These are phyloP conservation scores for Polychaeton citri DNA, from an alignment of 2,329 filamentous ascomycete genomes.

Conservation along the genomic window DNA sequence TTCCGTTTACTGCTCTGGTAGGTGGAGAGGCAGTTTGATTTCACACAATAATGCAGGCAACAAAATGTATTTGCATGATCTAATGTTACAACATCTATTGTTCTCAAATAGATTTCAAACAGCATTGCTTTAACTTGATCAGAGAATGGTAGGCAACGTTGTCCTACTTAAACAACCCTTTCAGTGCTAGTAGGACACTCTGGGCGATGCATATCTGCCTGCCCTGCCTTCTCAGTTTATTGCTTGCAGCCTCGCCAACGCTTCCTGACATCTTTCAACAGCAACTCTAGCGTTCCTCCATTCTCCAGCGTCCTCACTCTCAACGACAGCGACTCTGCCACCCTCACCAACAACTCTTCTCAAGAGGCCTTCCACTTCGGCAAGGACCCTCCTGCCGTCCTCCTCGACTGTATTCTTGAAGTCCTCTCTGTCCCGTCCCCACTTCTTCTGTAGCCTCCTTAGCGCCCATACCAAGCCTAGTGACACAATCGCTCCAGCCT, in stretches of 20 bases:
- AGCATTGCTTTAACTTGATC: too few relatives aligned
- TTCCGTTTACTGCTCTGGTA: too few relatives aligned
- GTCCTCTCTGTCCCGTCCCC: conserved; percentile 39
- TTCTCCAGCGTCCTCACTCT: conserved; percentile 23
- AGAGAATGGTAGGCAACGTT: too few relatives aligned
- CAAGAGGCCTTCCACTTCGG: conserved; percentile 38
- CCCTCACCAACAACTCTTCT: conserved; percentile 32
- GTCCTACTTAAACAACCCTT: too few relatives aligned
- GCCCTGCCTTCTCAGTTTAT: too few relatives aligned
- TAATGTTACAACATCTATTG: too few relatives aligned
- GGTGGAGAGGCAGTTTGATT: too few relatives aligned
- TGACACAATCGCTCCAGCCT: conserved; percentile 46
- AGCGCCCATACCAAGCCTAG: conserved; percentile 45
- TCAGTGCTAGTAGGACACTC: too few relatives aligned
- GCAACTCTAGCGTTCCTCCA: conserved; percentile 31
- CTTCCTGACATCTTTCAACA: conserved; percentile 33
- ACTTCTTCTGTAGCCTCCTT: conserved; percentile 44
- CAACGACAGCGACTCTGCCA: conserved; percentile 24
- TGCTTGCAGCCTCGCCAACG: conserved; percentile 25
- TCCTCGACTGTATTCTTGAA: conserved; percentile 44
- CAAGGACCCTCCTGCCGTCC: conserved; percentile 42
- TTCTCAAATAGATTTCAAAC: too few relatives aligned
- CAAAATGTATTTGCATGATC: too few relatives aligned
- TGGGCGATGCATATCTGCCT: too few relatives aligned
- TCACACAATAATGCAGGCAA: too few relatives aligned